These are phyloP conservation scores for Dichomitus squalens DNA, from an alignment of 1,284 basidiomycete species.

Conservation along the genomic window DNA sequence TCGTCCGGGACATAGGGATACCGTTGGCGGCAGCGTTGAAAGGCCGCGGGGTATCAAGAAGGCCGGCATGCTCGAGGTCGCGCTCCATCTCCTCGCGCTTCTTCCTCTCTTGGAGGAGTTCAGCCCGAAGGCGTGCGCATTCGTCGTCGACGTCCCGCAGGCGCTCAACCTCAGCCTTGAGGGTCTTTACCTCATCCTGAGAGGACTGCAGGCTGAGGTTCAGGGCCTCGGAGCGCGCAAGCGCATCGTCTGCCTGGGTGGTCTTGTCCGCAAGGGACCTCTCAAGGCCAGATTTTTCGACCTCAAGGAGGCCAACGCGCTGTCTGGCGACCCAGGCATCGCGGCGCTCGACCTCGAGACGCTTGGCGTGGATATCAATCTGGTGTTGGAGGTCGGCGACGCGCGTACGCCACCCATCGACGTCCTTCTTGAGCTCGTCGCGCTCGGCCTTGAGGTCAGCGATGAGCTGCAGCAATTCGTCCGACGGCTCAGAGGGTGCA, in stretches of 20 bases:
- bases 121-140: slow-evolving; percentile 33
- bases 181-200: slow-evolving; percentile 36
- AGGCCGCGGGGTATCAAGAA: slow-evolving; percentile 46
- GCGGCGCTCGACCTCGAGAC: slow-evolving; percentile 69
- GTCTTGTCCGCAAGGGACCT: slow-evolving; percentile 48
- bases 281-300: slow-evolving; percentile 59
- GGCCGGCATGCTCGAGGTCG: slow-evolving; percentile 44
- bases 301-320: slow-evolving; percentile 60
- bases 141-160: slow-evolving; percentile 36
- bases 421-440: slow-evolving; percentile 76
- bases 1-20: slow-evolving; percentile 31
- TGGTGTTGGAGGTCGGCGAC: slow-evolving; percentile 71
- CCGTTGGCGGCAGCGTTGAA: slow-evolving; percentile 31
- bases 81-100: slow-evolving; percentile 44
- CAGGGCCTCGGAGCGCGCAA: slow-evolving; percentile 36
- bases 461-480: slow-evolving; percentile 74
- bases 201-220: slow-evolving; percentile 35
- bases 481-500: slow-evolving; percentile 42
- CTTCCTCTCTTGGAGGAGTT: slow-evolving; percentile 40
- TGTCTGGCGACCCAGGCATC: slow-evolving; percentile 79
- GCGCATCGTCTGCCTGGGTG: slow-evolving; percentile 34
- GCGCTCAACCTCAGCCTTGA: slow-evolving; percentile 38
- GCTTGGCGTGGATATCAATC: slow-evolving; percentile 53
- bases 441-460: slow-evolving; percentile 77
- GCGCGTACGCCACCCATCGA: slow-evolving; percentile 73